Evolutionary conservation across 2,329 filamentous ascomycete species (phyloP).

Genomic region (Scedosporium apiospermum): DNA sequence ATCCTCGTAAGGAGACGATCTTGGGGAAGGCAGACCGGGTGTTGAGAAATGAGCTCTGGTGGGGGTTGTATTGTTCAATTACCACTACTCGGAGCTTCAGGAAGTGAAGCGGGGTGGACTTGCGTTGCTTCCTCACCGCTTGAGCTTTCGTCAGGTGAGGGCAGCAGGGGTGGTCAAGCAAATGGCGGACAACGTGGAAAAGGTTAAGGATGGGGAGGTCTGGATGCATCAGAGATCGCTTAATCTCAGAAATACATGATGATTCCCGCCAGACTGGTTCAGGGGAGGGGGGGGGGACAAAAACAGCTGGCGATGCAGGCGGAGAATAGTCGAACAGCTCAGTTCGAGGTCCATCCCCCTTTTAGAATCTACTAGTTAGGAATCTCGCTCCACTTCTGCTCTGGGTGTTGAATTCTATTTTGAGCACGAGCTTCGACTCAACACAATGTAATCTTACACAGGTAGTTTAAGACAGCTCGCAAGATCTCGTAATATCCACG

Average conservation of each 20-base stretch:
- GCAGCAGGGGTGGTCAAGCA: neutral
- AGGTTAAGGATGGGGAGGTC: neutral
- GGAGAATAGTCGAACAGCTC: neutral
- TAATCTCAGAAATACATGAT: neutral
- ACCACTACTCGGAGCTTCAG: too few species aligned
- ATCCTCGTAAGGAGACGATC: too few species aligned
- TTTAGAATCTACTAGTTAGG: too few species aligned
- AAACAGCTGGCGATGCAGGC: neutral
- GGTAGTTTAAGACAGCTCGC: too few species aligned
- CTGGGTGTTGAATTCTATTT: too few species aligned
- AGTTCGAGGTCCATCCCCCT: neutral
- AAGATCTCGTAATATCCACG: neutral
- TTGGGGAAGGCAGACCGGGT: neutral
- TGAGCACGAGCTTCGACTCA: too few species aligned
- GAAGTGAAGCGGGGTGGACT: too few species aligned
- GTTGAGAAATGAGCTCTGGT: neutral
- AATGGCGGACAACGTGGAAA: neutral
- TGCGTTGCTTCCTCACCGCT: neutral
- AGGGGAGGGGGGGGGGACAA: neutral
- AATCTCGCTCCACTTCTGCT: too few species aligned
- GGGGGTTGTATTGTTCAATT: too few species aligned
- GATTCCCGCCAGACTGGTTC: neutral
- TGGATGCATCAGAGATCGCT: neutral
- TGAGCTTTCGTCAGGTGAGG: neutral
- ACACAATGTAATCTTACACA: too few species aligned